Evolutionary conservation across 169 alveolate genomes (phyloP).

Genomic region (Theileria annulata): DNA sequence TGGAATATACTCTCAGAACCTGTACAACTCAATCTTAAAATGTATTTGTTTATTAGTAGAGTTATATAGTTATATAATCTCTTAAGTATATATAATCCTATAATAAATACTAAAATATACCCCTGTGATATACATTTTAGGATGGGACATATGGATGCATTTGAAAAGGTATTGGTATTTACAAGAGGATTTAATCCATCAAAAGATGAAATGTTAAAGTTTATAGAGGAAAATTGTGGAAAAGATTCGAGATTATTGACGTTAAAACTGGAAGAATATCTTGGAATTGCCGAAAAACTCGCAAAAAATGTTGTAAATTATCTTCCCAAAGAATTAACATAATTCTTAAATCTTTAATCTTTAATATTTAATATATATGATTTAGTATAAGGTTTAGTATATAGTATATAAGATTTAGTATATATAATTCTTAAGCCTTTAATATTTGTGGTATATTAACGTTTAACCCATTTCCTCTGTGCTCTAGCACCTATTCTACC

Average conservation of each 20-base stretch:
- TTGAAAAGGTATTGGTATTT: slow-evolving; percentile 69
- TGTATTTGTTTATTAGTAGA: too few species aligned
- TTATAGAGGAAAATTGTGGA: slow-evolving; percentile 36
- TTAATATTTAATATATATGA: too few species aligned
- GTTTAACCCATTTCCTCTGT: slow-evolving; percentile 79
- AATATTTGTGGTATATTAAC: slow-evolving; percentile 52
- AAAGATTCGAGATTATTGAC: slow-evolving; percentile 29
- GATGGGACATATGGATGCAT: slow-evolving; percentile 65
- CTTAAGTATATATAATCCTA: too few species aligned
- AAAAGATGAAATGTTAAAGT: slow-evolving; percentile 53
- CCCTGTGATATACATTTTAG: slow-evolving; percentile 12
- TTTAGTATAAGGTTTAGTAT: neutral
- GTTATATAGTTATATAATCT: too few species aligned
- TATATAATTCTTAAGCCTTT: too few species aligned
- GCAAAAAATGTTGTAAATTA: slow-evolving; percentile 25
- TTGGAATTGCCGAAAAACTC: slow-evolving; percentile 48
- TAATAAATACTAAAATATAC: neutral
- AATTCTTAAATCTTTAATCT: neutral
- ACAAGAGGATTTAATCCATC: slow-evolving; percentile 65
- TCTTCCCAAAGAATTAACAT: slow-evolving; percentile 11
- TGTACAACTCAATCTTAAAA: slow-evolving; percentile 86
- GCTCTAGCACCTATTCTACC: slow-evolving; percentile 83
- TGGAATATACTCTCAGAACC: slow-evolving; percentile 95
- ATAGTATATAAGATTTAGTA: neutral
- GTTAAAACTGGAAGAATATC: slow-evolving; percentile 27